A percentile compares a stretch with the other conserved stretches of the same genome.
These are phyloP conservation scores for Wickerhamiella dianesei DNA, from an alignment of 805 yeast genomes.

Conservation along the genomic window DNA sequence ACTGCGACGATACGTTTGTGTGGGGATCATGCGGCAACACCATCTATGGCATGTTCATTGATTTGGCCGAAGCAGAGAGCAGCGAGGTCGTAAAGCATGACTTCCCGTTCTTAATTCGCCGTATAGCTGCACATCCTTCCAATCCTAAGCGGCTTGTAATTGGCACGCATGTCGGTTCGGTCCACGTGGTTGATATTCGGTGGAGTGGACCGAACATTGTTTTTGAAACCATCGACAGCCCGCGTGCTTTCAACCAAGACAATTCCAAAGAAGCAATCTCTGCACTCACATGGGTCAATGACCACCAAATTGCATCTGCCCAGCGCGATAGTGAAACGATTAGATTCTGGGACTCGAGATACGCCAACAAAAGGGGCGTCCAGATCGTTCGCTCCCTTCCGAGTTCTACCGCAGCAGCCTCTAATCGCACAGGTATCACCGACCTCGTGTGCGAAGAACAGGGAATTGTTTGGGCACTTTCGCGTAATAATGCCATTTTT, in stretches of 20 bases:
- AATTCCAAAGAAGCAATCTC: constrained; percentile 7
- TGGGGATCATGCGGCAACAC: not conserved
- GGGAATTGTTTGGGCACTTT: constrained; percentile 18
- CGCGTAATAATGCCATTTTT: constrained; percentile 11
- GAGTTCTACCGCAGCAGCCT: not conserved
- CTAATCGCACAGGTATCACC: constrained; percentile 10
- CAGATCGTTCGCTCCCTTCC: constrained; percentile 2
- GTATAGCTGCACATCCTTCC: not conserved
- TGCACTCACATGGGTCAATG: constrained; percentile 17
- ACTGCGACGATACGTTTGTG: not conserved
- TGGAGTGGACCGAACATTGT: not conserved
- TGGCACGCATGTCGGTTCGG: not conserved
- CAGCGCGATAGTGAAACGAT: constrained; percentile 12
- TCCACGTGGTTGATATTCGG: not conserved
- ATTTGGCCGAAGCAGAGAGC: not conserved
- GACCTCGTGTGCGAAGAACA: constrained; percentile 12
- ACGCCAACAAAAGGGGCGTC: constrained; percentile 5
- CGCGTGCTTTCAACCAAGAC: not conserved
- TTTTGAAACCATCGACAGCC: not conserved
- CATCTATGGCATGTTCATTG: not conserved
- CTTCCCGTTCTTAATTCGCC: not conserved
- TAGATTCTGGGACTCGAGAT: constrained; percentile 22
- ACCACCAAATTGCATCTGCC: constrained; percentile 13
- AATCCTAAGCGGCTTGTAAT: not conserved
- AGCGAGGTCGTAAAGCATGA: not conserved